phyloP scores from a whole-genome alignment of 2,329 filamentous ascomycete species.

The Lanzia echinophila region DNA sequence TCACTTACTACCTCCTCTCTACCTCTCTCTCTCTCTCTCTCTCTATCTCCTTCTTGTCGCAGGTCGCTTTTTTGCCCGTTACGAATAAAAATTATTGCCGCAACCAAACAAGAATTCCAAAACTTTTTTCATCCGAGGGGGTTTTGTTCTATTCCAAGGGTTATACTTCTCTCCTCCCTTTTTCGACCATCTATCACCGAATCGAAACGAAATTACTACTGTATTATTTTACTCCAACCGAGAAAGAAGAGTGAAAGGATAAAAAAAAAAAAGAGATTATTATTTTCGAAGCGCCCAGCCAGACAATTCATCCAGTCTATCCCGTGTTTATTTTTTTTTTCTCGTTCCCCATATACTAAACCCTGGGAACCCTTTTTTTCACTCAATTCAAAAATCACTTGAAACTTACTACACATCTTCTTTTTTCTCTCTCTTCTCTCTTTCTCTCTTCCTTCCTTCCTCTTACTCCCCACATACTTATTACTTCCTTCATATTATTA shows the following conservation, averaged over 20 bases:
- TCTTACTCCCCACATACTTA: not conserved
- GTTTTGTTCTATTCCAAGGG: too few relatives aligned
- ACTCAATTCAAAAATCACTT: not conserved
- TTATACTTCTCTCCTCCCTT: not conserved
- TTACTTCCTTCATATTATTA: not conserved
- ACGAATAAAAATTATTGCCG: too few relatives aligned
- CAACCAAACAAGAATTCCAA: too few relatives aligned
- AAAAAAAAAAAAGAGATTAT: not conserved
- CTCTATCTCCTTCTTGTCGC: slow-evolving; percentile 12
- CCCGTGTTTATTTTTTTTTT: not conserved
- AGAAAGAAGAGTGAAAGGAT: not conserved
- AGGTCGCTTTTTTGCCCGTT: slow-evolving; percentile 5
- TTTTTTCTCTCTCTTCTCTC: not conserved
- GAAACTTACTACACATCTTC: not conserved
- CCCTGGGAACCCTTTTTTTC: not conserved
- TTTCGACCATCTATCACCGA: too few relatives aligned
- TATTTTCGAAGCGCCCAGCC: too few relatives aligned
- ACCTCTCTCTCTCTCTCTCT: not conserved
- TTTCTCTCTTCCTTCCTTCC: not conserved
- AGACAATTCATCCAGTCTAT: not conserved
- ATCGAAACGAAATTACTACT: too few relatives aligned
- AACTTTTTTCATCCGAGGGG: too few relatives aligned
- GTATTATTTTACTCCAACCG: too few relatives aligned
- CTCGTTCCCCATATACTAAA: not conserved
- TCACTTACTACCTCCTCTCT: not conserved